Base-by-base conservation (phyloP, 1,284 basidiomycete species). In the Cryptococcus neoformans region DNA sequence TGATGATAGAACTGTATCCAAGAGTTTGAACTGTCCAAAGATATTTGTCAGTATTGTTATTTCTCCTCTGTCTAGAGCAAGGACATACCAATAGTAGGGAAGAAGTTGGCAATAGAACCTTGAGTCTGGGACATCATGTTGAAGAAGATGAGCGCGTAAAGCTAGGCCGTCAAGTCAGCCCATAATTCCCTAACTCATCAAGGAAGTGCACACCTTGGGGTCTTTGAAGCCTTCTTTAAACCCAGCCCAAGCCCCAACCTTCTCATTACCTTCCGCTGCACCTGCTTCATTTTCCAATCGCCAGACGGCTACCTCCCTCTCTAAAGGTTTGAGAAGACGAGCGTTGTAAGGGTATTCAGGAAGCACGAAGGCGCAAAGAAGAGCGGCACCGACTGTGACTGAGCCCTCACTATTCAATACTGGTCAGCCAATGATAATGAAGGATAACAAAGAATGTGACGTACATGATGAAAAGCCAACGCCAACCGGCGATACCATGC, bases 31-130 rank as follows among this genome's bases (percentile, higher is more conserved):
- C 60, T 75, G 75, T 5, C 75, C 73, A 17, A 77, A 75, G 0
- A 73, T 74, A 8, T 72, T 76, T 41, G 78, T 67, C 6, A 73
- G 63, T 8, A 75, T 64, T 0, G 74, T 73, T 41, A 66, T 69
- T 10, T 65, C 72, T 34, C 64, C 58, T 47, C 57, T 58, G 59
- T 69, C 76, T 69, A 76, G 4, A 75, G 74, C 14, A 77, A 62
- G 0, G 66, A 57, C 14, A 56, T 49, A 51, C 71, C 61, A 50
- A 74, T 67, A 12, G 68, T 62, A 3, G 74, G 73, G 69, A 74
- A 74, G 57, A 71, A 68, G 59, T 72, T 74, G 54, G 55, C 60
- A 41, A 66, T 55, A 1, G 66, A 63, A 3, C 62, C 66, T 39
- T 58, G 56, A 11, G 51, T 55, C 49, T 67, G 62, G 28, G 60